Conservation (phyloP, 2,329 filamentous ascomycete genomes). For the Curvularia eragrostidis region DNA sequence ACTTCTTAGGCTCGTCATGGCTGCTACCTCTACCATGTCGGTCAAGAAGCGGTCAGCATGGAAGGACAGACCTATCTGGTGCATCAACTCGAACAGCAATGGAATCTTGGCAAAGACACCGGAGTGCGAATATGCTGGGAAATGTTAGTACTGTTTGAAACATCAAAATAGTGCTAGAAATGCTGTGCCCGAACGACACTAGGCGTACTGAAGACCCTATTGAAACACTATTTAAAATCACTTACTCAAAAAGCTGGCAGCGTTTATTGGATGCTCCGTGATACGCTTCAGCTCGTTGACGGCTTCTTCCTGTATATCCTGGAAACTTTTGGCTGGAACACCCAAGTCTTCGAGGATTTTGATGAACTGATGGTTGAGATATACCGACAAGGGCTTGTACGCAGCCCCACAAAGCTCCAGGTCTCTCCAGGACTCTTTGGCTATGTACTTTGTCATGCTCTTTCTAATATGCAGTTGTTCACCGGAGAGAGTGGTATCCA, state of each 20-base stretch:
- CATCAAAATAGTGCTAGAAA: too few species aligned
- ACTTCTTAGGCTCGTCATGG: constrained; percentile 73
- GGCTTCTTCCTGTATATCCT: constrained; percentile 68
- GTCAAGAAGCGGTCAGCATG: constrained; percentile 72
- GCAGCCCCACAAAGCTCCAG: constrained; percentile 77
- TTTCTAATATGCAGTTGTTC: constrained; percentile 66
- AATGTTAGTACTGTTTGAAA: background rate
- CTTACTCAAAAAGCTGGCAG: constrained; percentile 66
- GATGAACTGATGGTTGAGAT: constrained; percentile 80
- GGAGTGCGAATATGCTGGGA: constrained; percentile 62
- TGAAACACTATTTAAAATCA: background rate
- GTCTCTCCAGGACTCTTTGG: constrained; percentile 55
- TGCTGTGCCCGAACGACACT: background rate
- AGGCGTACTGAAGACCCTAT: background rate
- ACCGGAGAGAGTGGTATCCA: constrained; percentile 68
- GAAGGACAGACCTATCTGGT: constrained; percentile 68
- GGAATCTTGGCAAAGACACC: constrained; percentile 67
- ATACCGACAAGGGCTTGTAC: constrained; percentile 70
- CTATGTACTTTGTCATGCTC: constrained; percentile 81
- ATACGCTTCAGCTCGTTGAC: constrained; percentile 66
- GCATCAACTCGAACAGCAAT: constrained; percentile 66
- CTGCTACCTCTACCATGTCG: constrained; percentile 71
- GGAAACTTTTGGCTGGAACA: constrained; percentile 65
- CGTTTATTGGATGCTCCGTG: constrained; percentile 65
- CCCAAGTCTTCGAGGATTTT: constrained; percentile 85